A percentile compares a stretch with the other conserved stretches of the same genome.
Evolutionary conservation across 2,329 filamentous ascomycete genomes (phyloP).

Genomic region (Penicillium sp.): DNA sequence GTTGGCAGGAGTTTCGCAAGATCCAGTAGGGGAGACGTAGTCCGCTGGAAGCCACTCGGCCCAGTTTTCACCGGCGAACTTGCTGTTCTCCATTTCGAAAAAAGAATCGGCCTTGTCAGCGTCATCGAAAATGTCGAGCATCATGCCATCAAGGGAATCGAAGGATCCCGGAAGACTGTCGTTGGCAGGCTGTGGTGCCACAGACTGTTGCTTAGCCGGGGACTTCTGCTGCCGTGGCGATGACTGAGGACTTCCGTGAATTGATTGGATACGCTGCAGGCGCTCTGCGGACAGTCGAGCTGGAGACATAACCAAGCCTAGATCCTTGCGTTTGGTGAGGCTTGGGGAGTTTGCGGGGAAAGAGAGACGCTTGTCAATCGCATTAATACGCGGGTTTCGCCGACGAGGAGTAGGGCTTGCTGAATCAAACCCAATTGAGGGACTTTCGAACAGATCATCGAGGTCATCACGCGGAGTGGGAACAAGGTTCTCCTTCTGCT

Average conservation of each 20-base stretch:
- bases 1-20: constrained; percentile 30
- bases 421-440: constrained; percentile 52
- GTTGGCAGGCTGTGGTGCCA: constrained; percentile 20
- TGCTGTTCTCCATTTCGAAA: constrained; percentile 29
- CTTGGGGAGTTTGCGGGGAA: constrained; percentile 41
- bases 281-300: constrained; percentile 36
- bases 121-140: constrained; percentile 43
- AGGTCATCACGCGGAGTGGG: constrained; percentile 53
- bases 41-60: constrained; percentile 40
- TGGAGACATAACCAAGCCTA: constrained; percentile 23
- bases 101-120: constrained; percentile 29
- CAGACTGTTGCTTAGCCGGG: constrained; percentile 23
- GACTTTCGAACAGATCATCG: constrained; percentile 66
- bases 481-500: constrained; percentile 58
- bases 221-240: constrained; percentile 27
- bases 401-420: constrained; percentile 54
- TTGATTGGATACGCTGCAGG: constrained; percentile 36
- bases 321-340: constrained; percentile 26
- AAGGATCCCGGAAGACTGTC: constrained; percentile 30
- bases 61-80: constrained; percentile 33
- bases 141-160: constrained; percentile 36
- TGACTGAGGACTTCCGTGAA: constrained; percentile 19
- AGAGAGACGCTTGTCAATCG: constrained; percentile 38
- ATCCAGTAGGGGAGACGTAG: constrained; percentile 35
- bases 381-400: constrained; percentile 52